Conservation (phyloP, 164 flowering plant genomes). For the Aristolochia californica region DNA sequence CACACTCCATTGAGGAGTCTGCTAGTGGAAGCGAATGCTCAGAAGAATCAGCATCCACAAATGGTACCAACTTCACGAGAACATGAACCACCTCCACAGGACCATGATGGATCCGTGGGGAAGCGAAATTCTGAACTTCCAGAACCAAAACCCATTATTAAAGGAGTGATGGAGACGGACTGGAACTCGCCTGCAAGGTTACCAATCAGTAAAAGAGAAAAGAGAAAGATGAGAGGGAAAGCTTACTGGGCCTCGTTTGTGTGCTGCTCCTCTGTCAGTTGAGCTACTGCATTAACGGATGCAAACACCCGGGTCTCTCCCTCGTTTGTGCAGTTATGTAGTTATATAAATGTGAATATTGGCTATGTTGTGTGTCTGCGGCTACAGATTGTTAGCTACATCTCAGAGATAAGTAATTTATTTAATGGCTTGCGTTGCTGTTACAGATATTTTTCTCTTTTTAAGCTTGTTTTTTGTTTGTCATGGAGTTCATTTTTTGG, state of each 20-base stretch:
- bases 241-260: slow-evolving; percentile 59
- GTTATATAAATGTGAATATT: too few species aligned
- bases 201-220: slow-evolving; percentile 47
- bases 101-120: slow-evolving; percentile 9
- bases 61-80: slow-evolving; percentile 20
- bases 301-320: too few species aligned
- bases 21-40: slow-evolving; percentile 38
- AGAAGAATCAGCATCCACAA: slow-evolving; percentile 14
- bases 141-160: slow-evolving; percentile 1
- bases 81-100: slow-evolving; percentile 5
- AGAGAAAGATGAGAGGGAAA: slow-evolving; percentile 45
- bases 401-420: too few species aligned
- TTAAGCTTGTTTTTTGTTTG: too few species aligned
- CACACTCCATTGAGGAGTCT: slow-evolving; percentile 55
- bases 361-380: too few species aligned
- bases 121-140: slow-evolving; percentile 19
- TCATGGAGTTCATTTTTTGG: too few species aligned
- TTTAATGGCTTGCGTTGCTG: too few species aligned
- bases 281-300: too few species aligned
- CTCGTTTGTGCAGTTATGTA: too few species aligned
- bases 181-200: slow-evolving; percentile 67
- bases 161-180: slow-evolving; percentile 25
- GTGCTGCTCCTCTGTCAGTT: slow-evolving; percentile 71
- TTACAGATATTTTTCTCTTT: too few species aligned
- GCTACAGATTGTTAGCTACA: too few species aligned